Evolutionary conservation across 306 rosid species (phyloP).

Genomic region (Citrullus mucosospermus): DNA sequence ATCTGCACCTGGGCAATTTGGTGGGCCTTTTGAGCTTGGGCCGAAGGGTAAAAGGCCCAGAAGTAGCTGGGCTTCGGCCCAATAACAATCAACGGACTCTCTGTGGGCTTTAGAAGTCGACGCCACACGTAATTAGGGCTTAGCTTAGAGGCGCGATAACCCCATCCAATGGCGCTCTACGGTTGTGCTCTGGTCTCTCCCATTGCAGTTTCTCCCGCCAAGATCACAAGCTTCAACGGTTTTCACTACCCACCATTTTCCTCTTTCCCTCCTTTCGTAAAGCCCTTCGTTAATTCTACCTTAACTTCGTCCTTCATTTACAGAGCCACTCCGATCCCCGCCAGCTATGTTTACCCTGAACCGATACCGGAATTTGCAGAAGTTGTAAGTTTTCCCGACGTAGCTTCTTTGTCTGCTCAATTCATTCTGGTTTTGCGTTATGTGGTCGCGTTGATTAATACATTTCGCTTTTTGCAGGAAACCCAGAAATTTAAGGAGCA

Average conservation of each 20-base stretch:
- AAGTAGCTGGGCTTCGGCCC: background rate
- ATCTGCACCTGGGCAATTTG: background rate
- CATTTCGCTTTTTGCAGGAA: constrained; percentile 25
- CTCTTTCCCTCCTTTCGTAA: background rate
- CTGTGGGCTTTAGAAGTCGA: background rate
- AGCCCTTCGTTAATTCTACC: constrained; percentile 13
- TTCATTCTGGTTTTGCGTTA: background rate
- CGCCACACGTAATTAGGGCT: background rate
- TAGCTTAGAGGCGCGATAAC: background rate
- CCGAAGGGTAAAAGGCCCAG: background rate
- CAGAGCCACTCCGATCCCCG: constrained; percentile 12
- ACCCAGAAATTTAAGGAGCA: constrained; percentile 43
- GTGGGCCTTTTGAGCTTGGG: background rate
- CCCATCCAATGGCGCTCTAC: constrained; percentile 13
- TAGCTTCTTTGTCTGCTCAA: background rate
- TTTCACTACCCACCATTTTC: background rate
- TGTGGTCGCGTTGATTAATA: background rate
- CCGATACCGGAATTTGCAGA: constrained; percentile 49
- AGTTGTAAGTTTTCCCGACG: constrained; percentile 11
- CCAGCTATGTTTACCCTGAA: constrained; percentile 39
- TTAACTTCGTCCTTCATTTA: constrained; percentile 8
- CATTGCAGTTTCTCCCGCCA: constrained; percentile 14
- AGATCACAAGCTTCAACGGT: constrained; percentile 4
- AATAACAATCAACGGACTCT: background rate
- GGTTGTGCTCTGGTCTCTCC: background rate